These are phyloP conservation scores for Neoboletus subvelutipes DNA, from an alignment of 768 basidiomycete genomes.

Conservation along the genomic window DNA sequence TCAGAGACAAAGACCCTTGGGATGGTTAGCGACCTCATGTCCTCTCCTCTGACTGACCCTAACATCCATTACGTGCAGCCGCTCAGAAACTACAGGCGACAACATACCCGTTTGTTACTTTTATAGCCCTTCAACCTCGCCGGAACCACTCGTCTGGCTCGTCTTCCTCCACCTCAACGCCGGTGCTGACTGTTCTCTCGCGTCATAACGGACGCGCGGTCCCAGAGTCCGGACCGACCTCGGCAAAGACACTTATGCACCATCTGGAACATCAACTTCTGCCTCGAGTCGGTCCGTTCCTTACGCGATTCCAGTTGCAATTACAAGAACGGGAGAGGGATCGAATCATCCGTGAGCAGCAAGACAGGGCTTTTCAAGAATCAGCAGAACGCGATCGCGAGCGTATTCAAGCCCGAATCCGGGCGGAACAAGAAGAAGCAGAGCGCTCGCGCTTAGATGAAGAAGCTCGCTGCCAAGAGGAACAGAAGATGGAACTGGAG, in stretches of 20 bases:
- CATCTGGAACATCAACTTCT: constrained; percentile 73
- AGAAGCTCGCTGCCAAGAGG: constrained; percentile 30
- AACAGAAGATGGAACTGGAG: constrained; percentile 38
- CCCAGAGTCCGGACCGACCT: constrained; percentile 54
- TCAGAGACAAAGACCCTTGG: constrained; percentile 81
- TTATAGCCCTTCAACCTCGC: constrained; percentile 82
- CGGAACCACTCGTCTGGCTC: constrained; percentile 39
- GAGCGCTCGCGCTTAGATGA: constrained; percentile 36
- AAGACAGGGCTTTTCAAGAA: constrained; percentile 76
- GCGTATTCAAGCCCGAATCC: constrained; percentile 56
- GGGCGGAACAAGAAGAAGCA: constrained; percentile 39
- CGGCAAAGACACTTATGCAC: constrained; percentile 57
- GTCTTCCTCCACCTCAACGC: constrained; percentile 37
- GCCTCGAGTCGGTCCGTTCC: constrained; percentile 77
- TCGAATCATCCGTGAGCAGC: constrained; percentile 69
- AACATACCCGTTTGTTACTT: constrained; percentile 91
- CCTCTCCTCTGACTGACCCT: not conserved
- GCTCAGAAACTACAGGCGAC: constrained; percentile 80
- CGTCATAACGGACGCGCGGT: constrained; percentile 72
- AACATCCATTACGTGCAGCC: constrained; percentile 32
- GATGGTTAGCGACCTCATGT: constrained; percentile 43
- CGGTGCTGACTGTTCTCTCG: constrained; percentile 77
- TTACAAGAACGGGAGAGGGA: constrained; percentile 52
- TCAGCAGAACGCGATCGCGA: constrained; percentile 66
- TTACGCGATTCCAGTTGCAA: constrained; percentile 57